Base-by-base conservation (phyloP, 169 alveolate species). In the Plasmodium cynomolgi region DNA sequence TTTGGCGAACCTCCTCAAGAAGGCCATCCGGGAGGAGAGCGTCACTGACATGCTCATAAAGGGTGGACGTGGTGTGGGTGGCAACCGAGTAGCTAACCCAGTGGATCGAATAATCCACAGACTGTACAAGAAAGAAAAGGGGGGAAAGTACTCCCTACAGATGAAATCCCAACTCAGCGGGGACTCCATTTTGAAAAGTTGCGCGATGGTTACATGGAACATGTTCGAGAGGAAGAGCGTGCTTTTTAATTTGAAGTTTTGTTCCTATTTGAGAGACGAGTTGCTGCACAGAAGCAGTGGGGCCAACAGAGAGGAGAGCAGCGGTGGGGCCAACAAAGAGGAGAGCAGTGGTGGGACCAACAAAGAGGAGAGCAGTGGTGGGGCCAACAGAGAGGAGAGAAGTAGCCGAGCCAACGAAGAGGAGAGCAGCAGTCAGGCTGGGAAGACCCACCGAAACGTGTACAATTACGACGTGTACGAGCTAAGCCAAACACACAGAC, bases 121-220 rank as follows among this genome's bases (percentile, higher is more conserved):
- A 72, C 72, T 82, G 54, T 82, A 91, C 56, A 82, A 58, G 4
- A 91, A 81, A 17, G 84, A 33, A n/a, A 91, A 91, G 26, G 74
- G 79, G 3, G 85, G 37, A 3, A 85, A 37, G 31, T 85, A 81
- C 58, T n/a, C 82, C 1, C 23, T 54, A 44, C 23, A 23, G 34
- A 80, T 26, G 23, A 81, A 58, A 6, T 8, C 2, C n/a, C n/a
- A 6, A 37, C 15, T 54, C 5, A 3, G 47, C 34, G 33, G 33
- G 0, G 23, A 39, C 13, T 88, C 83, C 1, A 26, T 88, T 15
- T 41, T 88, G 39, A 88, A 79, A 62, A 44, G 13, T 23, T 88
- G 94, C 17, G 58, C 68, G 3, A 84, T 84, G 81, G 29, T 84
- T 1, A 54, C 62, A 13, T 26, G 26, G 3, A 74, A 29, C 26